phyloP scores from a whole-genome alignment of 2,329 filamentous ascomycete genomes.

The Corynespora cassiicola region DNA sequence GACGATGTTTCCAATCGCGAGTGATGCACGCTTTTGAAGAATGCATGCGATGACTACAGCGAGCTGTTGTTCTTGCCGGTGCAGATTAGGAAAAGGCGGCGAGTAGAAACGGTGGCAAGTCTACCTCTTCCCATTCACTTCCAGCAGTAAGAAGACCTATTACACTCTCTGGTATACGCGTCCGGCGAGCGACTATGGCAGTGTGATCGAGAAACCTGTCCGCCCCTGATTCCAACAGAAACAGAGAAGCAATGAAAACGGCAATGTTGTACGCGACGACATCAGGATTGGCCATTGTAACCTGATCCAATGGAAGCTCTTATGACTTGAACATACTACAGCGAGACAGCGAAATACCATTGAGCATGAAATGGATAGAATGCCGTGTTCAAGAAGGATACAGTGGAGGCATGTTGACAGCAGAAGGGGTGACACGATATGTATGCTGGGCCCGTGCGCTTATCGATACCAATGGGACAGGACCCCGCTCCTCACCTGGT shows the following conservation, averaged over 20 bases:
- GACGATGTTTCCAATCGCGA: slow-evolving; percentile 62
- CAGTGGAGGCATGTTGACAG: too few species aligned
- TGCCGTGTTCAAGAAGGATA: too few species aligned
- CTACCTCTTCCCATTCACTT: slow-evolving; percentile 63
- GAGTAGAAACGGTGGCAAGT: slow-evolving; percentile 3
- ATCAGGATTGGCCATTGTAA: slow-evolving; percentile 38
- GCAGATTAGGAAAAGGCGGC: too few species aligned
- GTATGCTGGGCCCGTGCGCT: too few species aligned
- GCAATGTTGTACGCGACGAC: slow-evolving; percentile 49
- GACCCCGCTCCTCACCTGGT: too few species aligned
- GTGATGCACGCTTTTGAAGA: slow-evolving; percentile 52
- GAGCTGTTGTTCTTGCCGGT: too few species aligned
- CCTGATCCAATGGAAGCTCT: too few species aligned
- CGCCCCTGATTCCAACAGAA: slow-evolving; percentile 59
- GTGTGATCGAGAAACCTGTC: slow-evolving; percentile 62
- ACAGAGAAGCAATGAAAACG: slow-evolving; percentile 53
- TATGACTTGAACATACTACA: too few species aligned
- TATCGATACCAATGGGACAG: too few species aligned
- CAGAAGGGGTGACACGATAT: too few species aligned
- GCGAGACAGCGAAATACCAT: too few species aligned
- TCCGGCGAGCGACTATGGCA: slow-evolving; percentile 53
- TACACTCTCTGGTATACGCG: slow-evolving; percentile 55
- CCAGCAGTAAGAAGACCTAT: slow-evolving; percentile 61
- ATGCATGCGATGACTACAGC: slow-evolving; percentile 58
- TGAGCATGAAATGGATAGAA: too few species aligned